These are phyloP conservation scores for Scedosporium minutisporum DNA, from an alignment of 2,329 filamentous ascomycete genomes.

Conservation along the genomic window DNA sequence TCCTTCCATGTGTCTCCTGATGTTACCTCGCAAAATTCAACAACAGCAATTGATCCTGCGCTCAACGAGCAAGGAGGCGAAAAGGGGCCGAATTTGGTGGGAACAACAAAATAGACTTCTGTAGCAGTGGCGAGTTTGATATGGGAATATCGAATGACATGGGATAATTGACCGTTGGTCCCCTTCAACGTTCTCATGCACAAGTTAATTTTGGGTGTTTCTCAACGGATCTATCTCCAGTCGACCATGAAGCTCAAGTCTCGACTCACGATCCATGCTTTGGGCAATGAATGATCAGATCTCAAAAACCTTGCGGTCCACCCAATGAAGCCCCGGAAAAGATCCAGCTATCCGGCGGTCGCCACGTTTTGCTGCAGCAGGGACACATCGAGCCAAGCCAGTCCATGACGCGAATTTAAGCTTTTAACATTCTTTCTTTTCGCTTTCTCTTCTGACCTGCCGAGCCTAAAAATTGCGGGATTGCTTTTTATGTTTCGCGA, in stretches of 20 bases:
- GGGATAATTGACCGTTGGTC: too few relatives aligned
- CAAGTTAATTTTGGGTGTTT: too few relatives aligned
- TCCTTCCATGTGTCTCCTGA: not conserved
- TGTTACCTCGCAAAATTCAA: not conserved
- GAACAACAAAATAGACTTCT: not conserved
- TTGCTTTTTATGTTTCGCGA: too few relatives aligned
- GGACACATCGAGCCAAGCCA: not conserved
- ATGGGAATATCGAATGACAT: not conserved
- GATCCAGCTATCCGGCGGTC: not conserved
- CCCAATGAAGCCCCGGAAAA: not conserved
- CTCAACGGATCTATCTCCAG: not conserved
- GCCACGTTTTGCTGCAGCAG: slow-evolving; percentile 1
- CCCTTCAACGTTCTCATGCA: too few relatives aligned
- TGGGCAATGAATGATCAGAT: not conserved
- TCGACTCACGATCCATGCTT: not conserved
- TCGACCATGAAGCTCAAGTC: too few relatives aligned
- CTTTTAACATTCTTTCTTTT: too few relatives aligned
- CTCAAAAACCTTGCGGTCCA: not conserved
- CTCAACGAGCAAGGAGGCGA: not conserved
- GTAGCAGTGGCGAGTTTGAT: not conserved
- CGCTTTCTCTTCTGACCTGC: too few relatives aligned
- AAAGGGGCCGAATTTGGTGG: not conserved
- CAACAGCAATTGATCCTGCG: not conserved
- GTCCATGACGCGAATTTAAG: too few relatives aligned
- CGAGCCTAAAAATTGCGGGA: too few relatives aligned